Base-by-base conservation (phyloP, 768 basidiomycete genomes). In the Tephrocybe sp. region DNA sequence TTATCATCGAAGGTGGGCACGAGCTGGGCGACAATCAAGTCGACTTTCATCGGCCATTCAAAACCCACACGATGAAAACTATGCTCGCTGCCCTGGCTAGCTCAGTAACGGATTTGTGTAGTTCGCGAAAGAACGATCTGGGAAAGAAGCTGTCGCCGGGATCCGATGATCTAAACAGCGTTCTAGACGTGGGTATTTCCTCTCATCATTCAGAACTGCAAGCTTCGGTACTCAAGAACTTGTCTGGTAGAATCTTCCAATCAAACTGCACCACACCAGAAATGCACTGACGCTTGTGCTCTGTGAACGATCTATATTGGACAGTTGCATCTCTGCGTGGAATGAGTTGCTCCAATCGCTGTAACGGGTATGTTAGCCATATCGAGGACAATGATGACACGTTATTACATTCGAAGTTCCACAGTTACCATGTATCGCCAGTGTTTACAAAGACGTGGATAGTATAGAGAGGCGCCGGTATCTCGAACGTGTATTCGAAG, bases 301-400 rank as follows among this genome's bases (percentile, higher is more conserved):
- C 55, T 70, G 71, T 4, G 83, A 84, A 54, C 60, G 66, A 28
- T 81, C 83, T 3, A 66, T 85, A 33, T 65, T 85, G 53, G 75
- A 83, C 49, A 75, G 76, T 51, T 83, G 83, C 56, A 63, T 67
- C 41, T 68, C 72, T 37, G 57, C 63, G 25, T 84, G 78, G 84
- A 65, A 53, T 15, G 70, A 63, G 25, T 20, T 53, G 14, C 8
- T 33, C 6, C 24, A 26, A 9, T 15, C 42, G 20, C 15, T n/a
- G 26, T 36, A 15, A 36, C n/a, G n/a, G n/a, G n/a, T n/a, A n/a
- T n/a, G n/a, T n/a, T n/a, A n/a, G n/a, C n/a, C n/a, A n/a, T n/a
- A n/a, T n/a, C n/a, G n/a, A n/a, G n/a, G n/a, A n/a, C n/a, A n/a
- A n/a, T n/a, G n/a, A n/a, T n/a, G n/a, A n/a, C n/a, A n/a, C n/a